Percentiles rank a stretch among this genome's conserved stretches.
Conservation (phyloP, 208 protist genomes). For the Acanthamoeba divionensis region DNA sequence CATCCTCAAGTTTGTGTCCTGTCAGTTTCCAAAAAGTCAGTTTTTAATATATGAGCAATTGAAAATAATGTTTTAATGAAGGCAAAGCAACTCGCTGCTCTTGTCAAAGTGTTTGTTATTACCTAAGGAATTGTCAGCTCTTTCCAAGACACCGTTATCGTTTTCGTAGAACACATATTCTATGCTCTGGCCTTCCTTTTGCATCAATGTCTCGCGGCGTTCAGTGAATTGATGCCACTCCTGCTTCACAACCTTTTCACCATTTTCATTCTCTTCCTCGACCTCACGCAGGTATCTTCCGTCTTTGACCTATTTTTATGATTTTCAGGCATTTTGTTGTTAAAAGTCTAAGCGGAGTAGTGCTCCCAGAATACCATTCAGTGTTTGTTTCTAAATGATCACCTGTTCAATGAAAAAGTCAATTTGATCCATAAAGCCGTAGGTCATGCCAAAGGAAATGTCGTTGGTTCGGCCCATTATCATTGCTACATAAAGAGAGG, state of each 20-base stretch:
- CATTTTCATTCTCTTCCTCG: neutral
- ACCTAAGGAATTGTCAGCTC: neutral
- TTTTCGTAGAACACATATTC: constrained; percentile 9
- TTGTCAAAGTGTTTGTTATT: neutral
- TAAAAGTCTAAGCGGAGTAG: no score
- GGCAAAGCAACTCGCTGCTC: neutral
- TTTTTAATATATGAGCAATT: neutral
- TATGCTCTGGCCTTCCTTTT: neutral
- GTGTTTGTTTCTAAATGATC: no score
- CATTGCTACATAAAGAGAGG: no score
- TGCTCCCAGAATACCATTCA: no score
- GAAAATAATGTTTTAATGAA: neutral
- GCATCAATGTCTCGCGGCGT: neutral
- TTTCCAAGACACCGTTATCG: constrained; percentile 32
- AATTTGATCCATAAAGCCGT: constrained; percentile 51
- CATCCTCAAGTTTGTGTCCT: neutral
- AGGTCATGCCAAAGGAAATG: constrained; percentile 5
- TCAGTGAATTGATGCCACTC: constrained; percentile 1
- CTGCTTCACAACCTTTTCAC: neutral
- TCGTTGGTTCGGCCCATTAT: constrained; percentile 22
- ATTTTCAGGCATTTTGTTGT: no score
- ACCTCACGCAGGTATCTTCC: constrained; percentile 7
- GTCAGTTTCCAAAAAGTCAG: neutral
- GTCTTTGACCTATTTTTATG: neutral
- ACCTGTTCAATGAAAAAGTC: constrained; percentile 42